phyloP scores from a whole-genome alignment of 2,329 filamentous ascomycete species.

The Botrytis sinoallii region DNA sequence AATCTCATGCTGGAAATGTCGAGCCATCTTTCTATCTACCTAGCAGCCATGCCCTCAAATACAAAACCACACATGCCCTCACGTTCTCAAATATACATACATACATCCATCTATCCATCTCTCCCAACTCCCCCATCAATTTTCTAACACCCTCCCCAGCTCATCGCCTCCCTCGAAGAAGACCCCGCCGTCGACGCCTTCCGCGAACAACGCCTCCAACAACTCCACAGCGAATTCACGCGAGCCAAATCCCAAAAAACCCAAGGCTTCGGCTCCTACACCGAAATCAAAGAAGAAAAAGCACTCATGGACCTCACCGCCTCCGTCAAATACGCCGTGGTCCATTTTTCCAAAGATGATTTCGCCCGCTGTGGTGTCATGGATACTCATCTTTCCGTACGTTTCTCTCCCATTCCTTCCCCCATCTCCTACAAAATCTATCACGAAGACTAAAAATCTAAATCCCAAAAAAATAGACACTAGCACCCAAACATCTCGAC shows the following conservation, averaged over 20 bases:
- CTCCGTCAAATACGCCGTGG: conserved; percentile 40
- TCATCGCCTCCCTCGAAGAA: conserved; percentile 55
- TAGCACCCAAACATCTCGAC: conserved; percentile 56
- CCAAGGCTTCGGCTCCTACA: conserved; percentile 51
- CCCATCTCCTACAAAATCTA: neutral
- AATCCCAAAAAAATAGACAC: conserved; percentile 34
- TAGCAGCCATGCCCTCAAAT: neutral
- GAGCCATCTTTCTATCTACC: neutral
- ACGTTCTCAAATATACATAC: neutral
- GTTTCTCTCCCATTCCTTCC: neutral
- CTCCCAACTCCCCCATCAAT: neutral
- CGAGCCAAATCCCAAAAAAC: conserved; percentile 50
- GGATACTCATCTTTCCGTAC: conserved; percentile 41
- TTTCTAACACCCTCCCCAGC: conserved; percentile 40
- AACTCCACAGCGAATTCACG: conserved; percentile 54
- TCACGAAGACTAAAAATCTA: conserved; percentile 16
- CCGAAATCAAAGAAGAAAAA: conserved; percentile 57
- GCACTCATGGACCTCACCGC: conserved; percentile 49
- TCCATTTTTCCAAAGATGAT: conserved; percentile 44
- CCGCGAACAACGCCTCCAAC: conserved; percentile 55
- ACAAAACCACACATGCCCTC: neutral
- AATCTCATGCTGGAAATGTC: neutral
- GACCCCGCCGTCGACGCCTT: conserved; percentile 51
- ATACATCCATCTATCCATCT: neutral
- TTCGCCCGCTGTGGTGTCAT: conserved; percentile 43